Evolutionary conservation across 2,329 filamentous ascomycete species (phyloP).

Genomic region (Calonectria pauciramosa): DNA sequence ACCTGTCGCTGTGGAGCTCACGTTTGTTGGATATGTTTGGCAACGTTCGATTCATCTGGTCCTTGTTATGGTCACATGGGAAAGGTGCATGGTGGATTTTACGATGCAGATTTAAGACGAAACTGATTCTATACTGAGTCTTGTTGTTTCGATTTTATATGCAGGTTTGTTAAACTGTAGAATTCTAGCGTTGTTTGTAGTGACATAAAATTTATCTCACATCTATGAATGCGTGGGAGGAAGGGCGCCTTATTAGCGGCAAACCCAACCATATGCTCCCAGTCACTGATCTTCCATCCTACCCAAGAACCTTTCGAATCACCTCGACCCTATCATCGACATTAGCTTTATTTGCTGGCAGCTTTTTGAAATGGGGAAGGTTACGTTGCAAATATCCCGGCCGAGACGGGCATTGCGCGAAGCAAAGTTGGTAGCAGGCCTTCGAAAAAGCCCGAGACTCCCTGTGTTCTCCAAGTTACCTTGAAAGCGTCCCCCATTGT

Average conservation of each 20-base stretch:
- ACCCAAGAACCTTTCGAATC: background rate
- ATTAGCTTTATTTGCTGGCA: background rate
- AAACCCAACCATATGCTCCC: background rate
- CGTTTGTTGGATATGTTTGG: conserved; percentile 64
- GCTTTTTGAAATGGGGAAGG: background rate
- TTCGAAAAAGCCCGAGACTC: background rate
- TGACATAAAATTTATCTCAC: background rate
- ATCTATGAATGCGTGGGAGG: background rate
- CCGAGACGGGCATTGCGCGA: conserved; percentile 24
- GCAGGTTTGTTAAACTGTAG: background rate
- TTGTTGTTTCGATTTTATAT: background rate
- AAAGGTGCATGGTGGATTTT: background rate
- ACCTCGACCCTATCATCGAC: background rate
- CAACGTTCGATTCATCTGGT: conserved; percentile 42
- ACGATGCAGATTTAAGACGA: background rate
- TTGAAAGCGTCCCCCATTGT: conserved; percentile 5
- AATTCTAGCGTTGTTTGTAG: background rate
- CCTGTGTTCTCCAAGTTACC: background rate
- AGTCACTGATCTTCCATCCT: background rate
- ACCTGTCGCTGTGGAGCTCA: conserved; percentile 57
- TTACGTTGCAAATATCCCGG: conserved; percentile 21
- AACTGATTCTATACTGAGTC: background rate
- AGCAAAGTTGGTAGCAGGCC: conserved; percentile 16
- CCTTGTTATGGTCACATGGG: background rate
- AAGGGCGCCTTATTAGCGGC: background rate